Conservation (phyloP, 2,329 filamentous ascomycete genomes). For the Tolypocladium nubicola region DNA sequence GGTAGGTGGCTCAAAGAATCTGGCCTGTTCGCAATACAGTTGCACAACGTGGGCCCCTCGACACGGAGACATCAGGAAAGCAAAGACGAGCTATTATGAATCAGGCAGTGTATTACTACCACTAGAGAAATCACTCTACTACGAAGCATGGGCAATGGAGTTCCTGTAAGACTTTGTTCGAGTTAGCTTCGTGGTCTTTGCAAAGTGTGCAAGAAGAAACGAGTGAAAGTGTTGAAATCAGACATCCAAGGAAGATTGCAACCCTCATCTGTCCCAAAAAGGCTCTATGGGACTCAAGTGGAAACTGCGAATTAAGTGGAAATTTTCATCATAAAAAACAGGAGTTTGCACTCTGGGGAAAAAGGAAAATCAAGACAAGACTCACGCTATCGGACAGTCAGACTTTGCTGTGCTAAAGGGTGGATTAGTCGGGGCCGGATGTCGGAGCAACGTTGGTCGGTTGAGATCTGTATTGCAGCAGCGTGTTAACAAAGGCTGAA, state of each 20-base stretch:
- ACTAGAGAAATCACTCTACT: not conserved
- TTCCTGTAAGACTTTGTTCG: constrained; percentile 4
- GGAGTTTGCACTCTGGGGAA: not conserved
- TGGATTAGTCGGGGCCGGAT: not conserved
- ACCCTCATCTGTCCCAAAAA: constrained; percentile 60
- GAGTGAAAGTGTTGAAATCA: constrained; percentile 32
- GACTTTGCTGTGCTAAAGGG: not conserved
- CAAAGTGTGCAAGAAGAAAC: constrained; percentile 2
- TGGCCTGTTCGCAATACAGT: not conserved
- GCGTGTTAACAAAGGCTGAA: constrained; percentile 1
- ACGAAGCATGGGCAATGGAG: not conserved
- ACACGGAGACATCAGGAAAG: not conserved
- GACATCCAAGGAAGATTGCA: constrained; percentile 66
- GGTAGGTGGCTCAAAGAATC: not conserved
- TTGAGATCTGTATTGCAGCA: not conserved
- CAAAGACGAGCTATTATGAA: not conserved
- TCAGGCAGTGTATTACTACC: not conserved
- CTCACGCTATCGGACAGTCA: constrained; percentile 3
- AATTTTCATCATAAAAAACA: constrained; percentile 56
- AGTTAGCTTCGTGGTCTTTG: constrained; percentile 11
- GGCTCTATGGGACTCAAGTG: constrained; percentile 66
- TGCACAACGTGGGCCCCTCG: not conserved
- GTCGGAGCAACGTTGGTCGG: not conserved
- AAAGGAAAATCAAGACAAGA: constrained; percentile 4
- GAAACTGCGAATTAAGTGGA: constrained; percentile 79